These are phyloP conservation scores for Saksenaea vasiformis DNA, from an alignment of 371 early-diverging fungal genomes.

Conservation along the genomic window DNA sequence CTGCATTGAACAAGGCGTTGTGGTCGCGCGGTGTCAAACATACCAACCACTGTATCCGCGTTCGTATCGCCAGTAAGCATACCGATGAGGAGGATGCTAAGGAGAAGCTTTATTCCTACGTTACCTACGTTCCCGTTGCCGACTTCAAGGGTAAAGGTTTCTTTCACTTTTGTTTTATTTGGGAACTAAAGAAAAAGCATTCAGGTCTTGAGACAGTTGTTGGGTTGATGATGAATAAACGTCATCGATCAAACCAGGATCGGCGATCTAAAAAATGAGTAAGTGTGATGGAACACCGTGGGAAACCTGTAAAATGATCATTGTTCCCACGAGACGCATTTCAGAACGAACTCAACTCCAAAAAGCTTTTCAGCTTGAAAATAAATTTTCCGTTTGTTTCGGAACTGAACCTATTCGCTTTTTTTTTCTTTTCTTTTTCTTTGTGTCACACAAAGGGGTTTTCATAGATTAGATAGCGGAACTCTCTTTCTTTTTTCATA, in stretches of 20 bases:
- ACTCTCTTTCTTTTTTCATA: not conserved
- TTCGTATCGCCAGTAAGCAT: slow-evolving; percentile 86
- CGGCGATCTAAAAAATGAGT: too few species aligned
- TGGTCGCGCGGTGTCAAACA: slow-evolving; percentile 90
- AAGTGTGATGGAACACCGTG: not conserved
- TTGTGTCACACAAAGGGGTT: not conserved
- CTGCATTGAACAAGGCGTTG: slow-evolving; percentile 73
- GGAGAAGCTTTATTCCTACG: slow-evolving; percentile 92
- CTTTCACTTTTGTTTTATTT: too few species aligned
- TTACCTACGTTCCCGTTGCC: slow-evolving; percentile 80
- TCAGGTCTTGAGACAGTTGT: slow-evolving; percentile 12
- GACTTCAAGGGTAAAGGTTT: slow-evolving; percentile 83
- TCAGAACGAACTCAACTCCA: not conserved
- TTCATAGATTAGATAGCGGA: too few species aligned
- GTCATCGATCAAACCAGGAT: too few species aligned
- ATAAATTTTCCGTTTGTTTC: not conserved
- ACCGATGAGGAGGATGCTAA: slow-evolving; percentile 92
- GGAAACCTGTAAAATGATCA: not conserved
- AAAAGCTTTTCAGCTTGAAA: not conserved
- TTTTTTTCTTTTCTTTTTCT: slow-evolving; percentile 1
- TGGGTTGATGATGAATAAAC: slow-evolving; percentile 13
- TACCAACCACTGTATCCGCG: slow-evolving; percentile 89
- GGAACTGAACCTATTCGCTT: not conserved
- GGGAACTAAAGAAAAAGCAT: too few species aligned
- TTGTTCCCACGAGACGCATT: not conserved